phyloP scores from a whole-genome alignment of 2,329 filamentous ascomycete species.

The Phialocephala subalpina region DNA sequence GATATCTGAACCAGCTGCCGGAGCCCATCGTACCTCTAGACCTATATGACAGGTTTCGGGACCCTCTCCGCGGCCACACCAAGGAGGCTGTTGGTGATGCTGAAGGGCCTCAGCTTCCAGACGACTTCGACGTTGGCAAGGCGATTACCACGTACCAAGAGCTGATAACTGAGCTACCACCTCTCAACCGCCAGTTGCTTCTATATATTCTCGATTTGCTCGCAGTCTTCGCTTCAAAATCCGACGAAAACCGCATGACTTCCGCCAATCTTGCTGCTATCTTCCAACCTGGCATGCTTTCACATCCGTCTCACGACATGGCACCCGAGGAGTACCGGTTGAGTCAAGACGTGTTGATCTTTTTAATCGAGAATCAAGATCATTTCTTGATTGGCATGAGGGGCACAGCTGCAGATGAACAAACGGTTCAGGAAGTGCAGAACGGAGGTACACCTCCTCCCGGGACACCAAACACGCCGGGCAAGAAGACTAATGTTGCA shows the following conservation, averaged over 20 bases:
- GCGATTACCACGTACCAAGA: constrained; percentile 87
- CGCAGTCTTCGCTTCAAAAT: constrained; percentile 96
- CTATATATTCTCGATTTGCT: constrained; percentile 96
- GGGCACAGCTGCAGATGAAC: constrained; percentile 93
- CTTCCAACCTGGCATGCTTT: constrained; percentile 96
- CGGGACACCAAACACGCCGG: constrained; percentile 57
- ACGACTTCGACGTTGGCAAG: constrained; percentile 75
- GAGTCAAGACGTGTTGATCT: constrained; percentile 96
- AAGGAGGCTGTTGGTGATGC: constrained; percentile 77
- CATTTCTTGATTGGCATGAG: constrained; percentile 99
- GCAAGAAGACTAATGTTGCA: constrained; percentile 65
- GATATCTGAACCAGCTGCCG: constrained; percentile 95
- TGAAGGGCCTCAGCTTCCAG: constrained; percentile 74
- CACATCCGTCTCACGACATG: constrained; percentile 95
- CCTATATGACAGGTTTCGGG: constrained; percentile 89
- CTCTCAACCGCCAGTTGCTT: constrained; percentile 90
- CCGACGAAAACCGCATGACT: constrained; percentile 96
- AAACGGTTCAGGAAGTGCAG: constrained; percentile 68
- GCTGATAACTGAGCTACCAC: constrained; percentile 91
- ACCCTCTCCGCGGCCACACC: constrained; percentile 73
- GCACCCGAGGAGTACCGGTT: constrained; percentile 91
- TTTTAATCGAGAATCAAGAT: constrained; percentile 97
- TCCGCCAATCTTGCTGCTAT: constrained; percentile 94
- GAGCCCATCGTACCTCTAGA: constrained; percentile 96
- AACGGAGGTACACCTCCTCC: constrained; percentile 71